Percentiles rank a stretch among this genome's conserved stretches.
Evolutionary conservation across 352 stramenopile species (phyloP).

Genomic region (Pythium insidiosum): DNA sequence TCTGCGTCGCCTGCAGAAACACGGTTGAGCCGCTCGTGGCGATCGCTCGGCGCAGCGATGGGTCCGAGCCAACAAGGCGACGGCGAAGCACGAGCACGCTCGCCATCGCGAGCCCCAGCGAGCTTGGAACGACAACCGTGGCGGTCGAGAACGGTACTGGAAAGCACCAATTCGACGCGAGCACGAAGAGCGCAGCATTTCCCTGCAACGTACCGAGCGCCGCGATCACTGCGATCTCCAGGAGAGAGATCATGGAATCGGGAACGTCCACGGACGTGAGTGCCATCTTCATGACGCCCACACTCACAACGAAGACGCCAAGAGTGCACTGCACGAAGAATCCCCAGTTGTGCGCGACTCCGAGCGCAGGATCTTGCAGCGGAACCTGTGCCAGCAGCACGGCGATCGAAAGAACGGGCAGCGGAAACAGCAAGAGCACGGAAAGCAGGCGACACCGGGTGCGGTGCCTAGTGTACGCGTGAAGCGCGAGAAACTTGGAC

Average conservation of each 20-base stretch:
- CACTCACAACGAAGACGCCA: too few relatives aligned
- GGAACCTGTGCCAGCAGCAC: neutral
- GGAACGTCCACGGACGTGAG: neutral
- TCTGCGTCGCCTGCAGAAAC: neutral
- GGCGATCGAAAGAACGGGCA: neutral
- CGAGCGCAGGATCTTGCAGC: neutral
- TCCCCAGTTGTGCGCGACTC: neutral
- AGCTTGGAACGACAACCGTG: neutral
- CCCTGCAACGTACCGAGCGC: neutral
- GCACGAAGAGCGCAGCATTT: neutral
- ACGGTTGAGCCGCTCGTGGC: neutral
- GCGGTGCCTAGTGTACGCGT: too few relatives aligned
- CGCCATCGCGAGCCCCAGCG: neutral
- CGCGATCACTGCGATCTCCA: neutral
- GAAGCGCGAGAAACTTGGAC: too few relatives aligned
- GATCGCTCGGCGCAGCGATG: too few relatives aligned
- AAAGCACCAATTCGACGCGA: neutral
- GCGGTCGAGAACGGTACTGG: conserved; percentile 1
- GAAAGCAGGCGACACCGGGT: too few relatives aligned
- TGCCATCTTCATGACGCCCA: neutral
- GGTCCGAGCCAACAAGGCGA: too few relatives aligned
- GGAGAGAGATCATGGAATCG: neutral
- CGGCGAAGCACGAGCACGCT: neutral
- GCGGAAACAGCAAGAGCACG: neutral
- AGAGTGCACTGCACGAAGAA: conserved; percentile 2